These are phyloP conservation scores for Ceratocystis lukuohia DNA, from an alignment of 2,329 filamentous ascomycete genomes.

Conservation along the genomic window DNA sequence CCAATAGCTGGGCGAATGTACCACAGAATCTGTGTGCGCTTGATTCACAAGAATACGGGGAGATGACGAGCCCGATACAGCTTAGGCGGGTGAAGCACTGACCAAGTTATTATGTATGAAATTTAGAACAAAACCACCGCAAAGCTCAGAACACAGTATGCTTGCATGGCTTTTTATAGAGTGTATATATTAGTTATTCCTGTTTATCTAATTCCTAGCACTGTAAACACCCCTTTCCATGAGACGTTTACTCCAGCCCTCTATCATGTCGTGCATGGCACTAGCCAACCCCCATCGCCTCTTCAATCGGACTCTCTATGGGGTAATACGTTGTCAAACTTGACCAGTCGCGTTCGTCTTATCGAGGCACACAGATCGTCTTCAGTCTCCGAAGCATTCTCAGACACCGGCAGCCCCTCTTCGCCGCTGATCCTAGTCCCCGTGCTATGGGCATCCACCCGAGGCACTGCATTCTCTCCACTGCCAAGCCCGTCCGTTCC, in stretches of 20 bases:
- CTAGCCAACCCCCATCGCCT: not conserved
- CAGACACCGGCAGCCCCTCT: not conserved
- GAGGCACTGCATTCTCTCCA: not conserved
- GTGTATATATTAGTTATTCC: not conserved
- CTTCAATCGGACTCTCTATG: not conserved
- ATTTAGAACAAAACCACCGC: not conserved
- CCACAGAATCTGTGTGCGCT: not conserved
- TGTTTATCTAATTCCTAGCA: not conserved
- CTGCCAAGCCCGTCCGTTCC: not conserved
- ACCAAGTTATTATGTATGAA: not conserved
- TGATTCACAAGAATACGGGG: not conserved
- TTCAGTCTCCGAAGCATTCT: not conserved
- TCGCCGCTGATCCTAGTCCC: not conserved
- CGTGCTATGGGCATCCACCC: not conserved
- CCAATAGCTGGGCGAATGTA: slow-evolving; percentile 6
- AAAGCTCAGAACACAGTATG: slow-evolving; percentile 11
- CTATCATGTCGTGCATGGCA: not conserved
- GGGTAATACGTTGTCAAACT: slow-evolving; percentile 11
- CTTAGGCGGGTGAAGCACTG: not conserved
- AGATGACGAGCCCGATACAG: not conserved
- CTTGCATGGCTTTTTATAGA: not conserved
- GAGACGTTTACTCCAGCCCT: not conserved
- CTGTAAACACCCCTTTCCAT: not conserved
- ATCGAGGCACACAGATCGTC: not conserved
- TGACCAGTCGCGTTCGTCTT: slow-evolving; percentile 8